Evolutionary conservation across 192 early-diverging fungal species (phyloP).

Genomic region (Coemansia sp.): DNA sequence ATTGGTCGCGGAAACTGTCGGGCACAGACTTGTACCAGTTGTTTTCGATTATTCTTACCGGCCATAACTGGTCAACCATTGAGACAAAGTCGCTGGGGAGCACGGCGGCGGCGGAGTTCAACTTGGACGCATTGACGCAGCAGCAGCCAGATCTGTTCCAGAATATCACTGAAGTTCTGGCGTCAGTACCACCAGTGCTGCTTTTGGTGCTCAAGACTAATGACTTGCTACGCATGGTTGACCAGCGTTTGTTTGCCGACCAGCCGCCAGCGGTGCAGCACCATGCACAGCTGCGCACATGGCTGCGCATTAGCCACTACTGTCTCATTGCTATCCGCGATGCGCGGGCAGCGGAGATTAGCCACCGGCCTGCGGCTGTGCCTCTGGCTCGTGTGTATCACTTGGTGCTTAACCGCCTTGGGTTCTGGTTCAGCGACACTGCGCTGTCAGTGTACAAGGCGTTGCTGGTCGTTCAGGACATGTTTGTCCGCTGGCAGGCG

Average conservation of each 20-base stretch:
- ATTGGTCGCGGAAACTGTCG: constrained; percentile 59
- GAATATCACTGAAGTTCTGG: constrained; percentile 76
- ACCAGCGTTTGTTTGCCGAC: constrained; percentile 55
- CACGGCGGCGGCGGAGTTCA: constrained; percentile 45
- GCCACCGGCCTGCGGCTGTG: constrained; percentile 15
- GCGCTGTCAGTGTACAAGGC: constrained; percentile 16
- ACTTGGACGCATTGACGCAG: constrained; percentile 55
- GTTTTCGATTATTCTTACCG: constrained; percentile 87
- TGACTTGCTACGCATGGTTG: constrained; percentile 75
- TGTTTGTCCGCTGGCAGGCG: constrained; percentile 21
- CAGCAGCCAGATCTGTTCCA: constrained; percentile 62
- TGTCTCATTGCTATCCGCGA: constrained; percentile 43
- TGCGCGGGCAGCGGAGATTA: constrained; percentile 31
- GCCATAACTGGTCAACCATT: constrained; percentile 78
- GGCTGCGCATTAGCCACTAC: constrained; percentile 45
- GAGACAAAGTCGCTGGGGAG: constrained; percentile 34
- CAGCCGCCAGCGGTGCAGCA: constrained; percentile 38
- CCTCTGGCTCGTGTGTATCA: constrained; percentile 8
- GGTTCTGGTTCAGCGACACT: constrained; percentile 25
- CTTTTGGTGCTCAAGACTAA: constrained; percentile 89
- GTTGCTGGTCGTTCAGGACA: constrained; percentile 21
- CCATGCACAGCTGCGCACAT: constrained; percentile 42
- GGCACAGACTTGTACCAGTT: constrained; percentile 79
- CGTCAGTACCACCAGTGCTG: constrained; percentile 81
- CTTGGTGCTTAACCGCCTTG: constrained; percentile 26